Conservation (phyloP, 2,329 filamentous ascomycete genomes). For the Calcarisporium arbuscula region DNA sequence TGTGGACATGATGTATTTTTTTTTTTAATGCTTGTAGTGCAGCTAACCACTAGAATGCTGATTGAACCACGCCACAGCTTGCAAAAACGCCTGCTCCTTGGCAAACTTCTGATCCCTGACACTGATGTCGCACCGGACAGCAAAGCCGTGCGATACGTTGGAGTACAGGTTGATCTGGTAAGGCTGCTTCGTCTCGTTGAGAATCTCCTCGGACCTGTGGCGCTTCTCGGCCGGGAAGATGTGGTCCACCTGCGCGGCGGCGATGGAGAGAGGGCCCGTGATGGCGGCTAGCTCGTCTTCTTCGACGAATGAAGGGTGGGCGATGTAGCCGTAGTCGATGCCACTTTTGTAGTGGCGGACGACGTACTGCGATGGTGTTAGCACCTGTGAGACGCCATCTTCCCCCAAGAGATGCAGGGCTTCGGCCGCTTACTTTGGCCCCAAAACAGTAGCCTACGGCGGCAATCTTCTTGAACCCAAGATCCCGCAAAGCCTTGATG, state of each 20-base stretch:
- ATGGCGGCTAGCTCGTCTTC: slow-evolving; percentile 53
- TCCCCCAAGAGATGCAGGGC: too few species aligned
- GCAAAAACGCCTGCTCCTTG: slow-evolving; percentile 72
- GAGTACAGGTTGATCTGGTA: slow-evolving; percentile 69
- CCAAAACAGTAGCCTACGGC: slow-evolving; percentile 62
- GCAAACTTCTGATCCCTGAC: slow-evolving; percentile 53
- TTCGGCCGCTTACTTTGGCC: slow-evolving; percentile 46
- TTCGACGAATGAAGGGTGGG: slow-evolving; percentile 58
- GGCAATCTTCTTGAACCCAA: slow-evolving; percentile 47
- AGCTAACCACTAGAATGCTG: too few species aligned
- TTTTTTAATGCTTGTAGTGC: too few species aligned
- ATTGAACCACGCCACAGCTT: slow-evolving; percentile 72
- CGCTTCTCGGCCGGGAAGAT: slow-evolving; percentile 53
- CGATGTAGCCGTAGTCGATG: slow-evolving; percentile 54
- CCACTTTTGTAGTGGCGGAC: slow-evolving; percentile 55
- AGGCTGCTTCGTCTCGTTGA: slow-evolving; percentile 43
- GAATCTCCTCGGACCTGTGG: slow-evolving; percentile 51
- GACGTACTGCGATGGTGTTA: slow-evolving; percentile 64
- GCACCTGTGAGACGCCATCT: too few species aligned
- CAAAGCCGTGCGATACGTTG: slow-evolving; percentile 67
- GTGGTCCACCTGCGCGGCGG: slow-evolving; percentile 55
- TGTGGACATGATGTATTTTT: too few species aligned
- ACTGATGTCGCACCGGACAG: slow-evolving; percentile 56
- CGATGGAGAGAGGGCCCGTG: slow-evolving; percentile 51
- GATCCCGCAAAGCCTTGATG: slow-evolving; percentile 49